Percentiles rank a stretch among this genome's conserved stretches.
These are phyloP conservation scores for Carallia pectinifolia DNA, from an alignment of 345 rosid species.

Conservation along the genomic window DNA sequence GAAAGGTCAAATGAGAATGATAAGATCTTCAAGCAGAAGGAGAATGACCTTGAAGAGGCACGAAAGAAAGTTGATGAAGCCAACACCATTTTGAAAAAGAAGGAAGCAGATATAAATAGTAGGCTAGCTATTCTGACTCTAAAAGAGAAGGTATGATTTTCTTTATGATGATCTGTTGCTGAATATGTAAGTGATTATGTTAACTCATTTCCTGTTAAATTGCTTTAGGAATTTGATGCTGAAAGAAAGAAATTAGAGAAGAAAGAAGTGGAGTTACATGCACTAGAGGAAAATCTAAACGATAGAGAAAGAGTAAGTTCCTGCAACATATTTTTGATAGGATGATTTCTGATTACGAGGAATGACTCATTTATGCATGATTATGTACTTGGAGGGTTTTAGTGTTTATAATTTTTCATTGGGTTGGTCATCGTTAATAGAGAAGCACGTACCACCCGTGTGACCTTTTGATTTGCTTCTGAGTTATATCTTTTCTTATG, in stretches of 20 bases:
- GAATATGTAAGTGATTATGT: not conserved
- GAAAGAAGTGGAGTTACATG: conserved; percentile 62
- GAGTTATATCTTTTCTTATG: too few species aligned
- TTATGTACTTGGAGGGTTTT: too few species aligned
- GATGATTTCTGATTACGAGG: too few species aligned
- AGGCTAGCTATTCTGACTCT: conserved; percentile 55
- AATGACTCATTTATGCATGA: too few species aligned
- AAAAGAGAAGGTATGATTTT: conserved; percentile 64
- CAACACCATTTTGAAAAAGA: conserved; percentile 48
- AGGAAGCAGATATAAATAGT: conserved; percentile 66
- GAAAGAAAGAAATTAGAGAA: conserved; percentile 53
- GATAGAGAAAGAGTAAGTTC: conserved; percentile 73
- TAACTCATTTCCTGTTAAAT: not conserved
- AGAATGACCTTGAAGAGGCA: conserved; percentile 72
- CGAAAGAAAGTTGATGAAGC: conserved; percentile 74
- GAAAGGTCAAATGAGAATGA: conserved; percentile 81
- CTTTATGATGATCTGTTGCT: not conserved
- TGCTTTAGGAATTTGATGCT: conserved; percentile 59
- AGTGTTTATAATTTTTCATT: too few species aligned
- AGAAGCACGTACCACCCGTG: too few species aligned
- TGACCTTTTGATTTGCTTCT: too few species aligned
- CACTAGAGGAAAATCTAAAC: conserved; percentile 69
- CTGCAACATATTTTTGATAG: too few species aligned
- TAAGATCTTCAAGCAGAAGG: conserved; percentile 64
- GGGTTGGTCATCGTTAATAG: too few species aligned